Conservation (phyloP, 495 filamentous ascomycete species). For the Tuber microsphaerosporum region DNA sequence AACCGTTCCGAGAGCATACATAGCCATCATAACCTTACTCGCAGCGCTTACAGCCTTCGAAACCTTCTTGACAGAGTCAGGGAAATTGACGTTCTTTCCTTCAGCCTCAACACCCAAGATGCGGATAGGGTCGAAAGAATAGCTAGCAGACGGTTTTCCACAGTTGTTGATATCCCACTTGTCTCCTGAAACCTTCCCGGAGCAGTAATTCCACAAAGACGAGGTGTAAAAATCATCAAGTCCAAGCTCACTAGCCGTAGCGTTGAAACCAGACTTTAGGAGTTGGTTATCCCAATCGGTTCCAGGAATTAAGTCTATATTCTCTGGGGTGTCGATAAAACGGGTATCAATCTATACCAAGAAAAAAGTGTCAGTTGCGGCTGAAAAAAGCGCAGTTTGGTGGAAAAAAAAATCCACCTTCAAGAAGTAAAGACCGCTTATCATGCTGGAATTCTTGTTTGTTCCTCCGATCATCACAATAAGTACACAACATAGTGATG, state of each 20-base stretch:
- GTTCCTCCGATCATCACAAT: conserved; percentile 58
- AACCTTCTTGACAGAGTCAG: conserved; percentile 56
- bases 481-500: conserved; percentile 55
- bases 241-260: conserved; percentile 51
- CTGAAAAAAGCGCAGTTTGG: background rate
- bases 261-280: conserved; percentile 40
- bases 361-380: conserved; percentile 6
- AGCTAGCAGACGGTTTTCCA: conserved; percentile 63
- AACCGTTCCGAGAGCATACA: conserved; percentile 60
- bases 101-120: conserved; percentile 45
- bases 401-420: conserved; percentile 45
- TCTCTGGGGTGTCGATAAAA: conserved; percentile 17
- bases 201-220: conserved; percentile 82
- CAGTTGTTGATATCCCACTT: conserved; percentile 60
- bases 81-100: conserved; percentile 48
- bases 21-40: conserved; percentile 51
- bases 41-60: conserved; percentile 65
- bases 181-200: conserved; percentile 48
- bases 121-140: conserved; percentile 49
- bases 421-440: conserved; percentile 57
- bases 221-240: conserved; percentile 74
- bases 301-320: conserved; percentile 22
- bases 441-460: conserved; percentile 47
- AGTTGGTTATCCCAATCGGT: conserved; percentile 28
- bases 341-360: conserved; percentile 36